Base-by-base conservation (phyloP, 208 protist genomes). In the Trypanosoma mega region DNA sequence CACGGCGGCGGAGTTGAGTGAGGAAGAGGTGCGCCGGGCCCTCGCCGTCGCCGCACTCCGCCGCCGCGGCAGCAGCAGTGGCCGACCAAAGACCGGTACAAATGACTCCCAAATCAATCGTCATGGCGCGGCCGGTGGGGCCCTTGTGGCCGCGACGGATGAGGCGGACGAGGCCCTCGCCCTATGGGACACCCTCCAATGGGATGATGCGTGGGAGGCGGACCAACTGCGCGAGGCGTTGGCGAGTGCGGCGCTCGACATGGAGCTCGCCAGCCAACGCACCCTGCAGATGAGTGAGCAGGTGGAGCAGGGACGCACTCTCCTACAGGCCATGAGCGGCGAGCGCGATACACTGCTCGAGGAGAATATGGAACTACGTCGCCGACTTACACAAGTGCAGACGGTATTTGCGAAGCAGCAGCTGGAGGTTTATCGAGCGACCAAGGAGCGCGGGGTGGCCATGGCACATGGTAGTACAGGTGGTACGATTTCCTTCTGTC, bases 371-470 rank as follows among this genome's bases (percentile, higher is more conserved):
- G 77, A 88, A 31, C 69, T 95, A 66, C 85, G 89, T 18, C 70
- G 80, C 7, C 68, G 85, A 0, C 49, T 95, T 20, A 67, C 74
- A 11, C 78, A 86, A 66, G 89, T 95, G 8, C 89, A 95, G 69
- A 92, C 89, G 0, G 76, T 86, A 6, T 88, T 95, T 50, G 89
- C 89, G 7, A 90, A 89, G 65, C 83, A 92, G 69, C 88, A 94
- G 58, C 72, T 94, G 18, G 77, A 90, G 59, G 72, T 78, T 11
- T 94, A 92, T 61, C 65, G 78, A 9, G 34, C 53, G 5, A 75
- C 68, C 8, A 73, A 37, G 64, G 50, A 27, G 53, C 64, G 24
- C 41, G 53, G 16, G 8, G 45, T 14, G 23, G 60, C 12, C n/a
- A 53, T 33, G 37, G 21, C n/a, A 31, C 47, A 0, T 3, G 57